Conservation (phyloP, 192 early-diverging fungal species). For the Polychytrium aggregatum region DNA sequence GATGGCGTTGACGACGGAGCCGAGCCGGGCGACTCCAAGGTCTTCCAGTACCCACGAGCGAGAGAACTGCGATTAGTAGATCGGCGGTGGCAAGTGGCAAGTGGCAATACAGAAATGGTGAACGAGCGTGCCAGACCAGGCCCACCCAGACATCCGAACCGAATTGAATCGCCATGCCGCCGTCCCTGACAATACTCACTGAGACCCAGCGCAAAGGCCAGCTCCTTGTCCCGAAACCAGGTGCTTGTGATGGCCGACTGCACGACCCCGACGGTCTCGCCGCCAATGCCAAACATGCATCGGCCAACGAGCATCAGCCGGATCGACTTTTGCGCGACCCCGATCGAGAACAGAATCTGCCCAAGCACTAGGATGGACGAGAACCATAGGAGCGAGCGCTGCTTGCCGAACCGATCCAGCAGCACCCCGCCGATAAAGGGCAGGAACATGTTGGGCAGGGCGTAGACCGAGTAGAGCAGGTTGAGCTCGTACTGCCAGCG, state of each 20-base stretch:
- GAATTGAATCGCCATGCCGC: no score
- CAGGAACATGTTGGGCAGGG: slow-evolving; percentile 54
- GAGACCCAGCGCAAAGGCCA: slow-evolving; percentile 40
- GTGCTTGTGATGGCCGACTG: slow-evolving; percentile 35
- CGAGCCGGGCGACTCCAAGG: slow-evolving; percentile 11
- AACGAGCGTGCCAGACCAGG: no score
- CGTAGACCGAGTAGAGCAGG: slow-evolving; percentile 48
- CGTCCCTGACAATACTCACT: no score
- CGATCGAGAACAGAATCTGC: slow-evolving; percentile 48
- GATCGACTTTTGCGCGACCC: slow-evolving; percentile 22
- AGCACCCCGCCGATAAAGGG: slow-evolving; percentile 49
- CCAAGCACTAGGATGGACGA: slow-evolving; percentile 35
- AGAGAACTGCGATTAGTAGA: no score
- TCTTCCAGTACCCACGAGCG: no score
- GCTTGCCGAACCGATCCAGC: slow-evolving; percentile 40
- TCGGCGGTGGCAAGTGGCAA: no score
- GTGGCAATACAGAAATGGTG: no score
- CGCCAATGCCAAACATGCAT: slow-evolving; percentile 37
- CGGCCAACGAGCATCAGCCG: slow-evolving; percentile 31
- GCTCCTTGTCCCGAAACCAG: slow-evolving; percentile 32
- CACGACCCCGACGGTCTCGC: slow-evolving; percentile 37
- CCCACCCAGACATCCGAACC: no score
- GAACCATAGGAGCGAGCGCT: slow-evolving; percentile 38
- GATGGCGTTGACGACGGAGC: slow-evolving; percentile 13
- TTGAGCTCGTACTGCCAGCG: slow-evolving; percentile 42